These are phyloP conservation scores for Kazachstania kunashirensis DNA, from an alignment of 805 yeast species.

Conservation along the genomic window DNA sequence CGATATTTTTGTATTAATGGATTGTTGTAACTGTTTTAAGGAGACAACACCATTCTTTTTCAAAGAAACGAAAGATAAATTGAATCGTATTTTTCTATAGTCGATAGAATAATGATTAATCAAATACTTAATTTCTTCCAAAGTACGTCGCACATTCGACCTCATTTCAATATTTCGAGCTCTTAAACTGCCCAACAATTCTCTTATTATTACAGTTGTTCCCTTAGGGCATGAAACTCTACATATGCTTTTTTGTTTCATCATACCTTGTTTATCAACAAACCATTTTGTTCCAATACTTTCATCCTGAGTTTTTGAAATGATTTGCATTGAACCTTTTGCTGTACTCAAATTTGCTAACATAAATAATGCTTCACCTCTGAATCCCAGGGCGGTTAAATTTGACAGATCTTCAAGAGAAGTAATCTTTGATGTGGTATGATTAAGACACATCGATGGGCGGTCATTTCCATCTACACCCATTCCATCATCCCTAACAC, in stretches of 20 bases:
- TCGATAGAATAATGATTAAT: constrained; percentile 28
- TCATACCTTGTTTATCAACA: constrained; percentile 25
- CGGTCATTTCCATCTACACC: constrained; percentile 31
- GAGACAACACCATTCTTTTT: constrained; percentile 14
- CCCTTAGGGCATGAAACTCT: constrained; percentile 29
- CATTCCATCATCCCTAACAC: constrained; percentile 34
- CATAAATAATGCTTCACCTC: constrained; percentile 41
- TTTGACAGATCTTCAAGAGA: constrained; percentile 24
- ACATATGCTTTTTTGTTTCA: constrained; percentile 10
- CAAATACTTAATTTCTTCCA: constrained; percentile 20
- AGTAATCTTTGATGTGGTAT: constrained; percentile 36
- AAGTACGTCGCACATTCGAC: constrained; percentile 19
- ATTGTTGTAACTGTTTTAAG: constrained; percentile 13
- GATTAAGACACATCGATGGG: constrained; percentile 30
- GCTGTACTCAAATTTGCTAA: constrained; percentile 25
- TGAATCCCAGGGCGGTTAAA: constrained; percentile 35
- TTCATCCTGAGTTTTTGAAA: constrained; percentile 27
- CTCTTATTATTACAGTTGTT: constrained; percentile 29
- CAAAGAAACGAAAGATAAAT: constrained; percentile 13
- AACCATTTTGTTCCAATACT: constrained; percentile 31
- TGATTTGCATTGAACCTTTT: constrained; percentile 25
- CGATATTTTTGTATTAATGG: constrained; percentile 7
- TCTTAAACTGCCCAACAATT: constrained; percentile 27
- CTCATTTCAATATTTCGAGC: constrained; percentile 29
- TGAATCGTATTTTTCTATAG: constrained; percentile 27